A percentile compares a stretch with the other conserved stretches of the same genome.
phyloP scores from a whole-genome alignment of 1,284 basidiomycete species.

The Fistulinella staudtii region DNA sequence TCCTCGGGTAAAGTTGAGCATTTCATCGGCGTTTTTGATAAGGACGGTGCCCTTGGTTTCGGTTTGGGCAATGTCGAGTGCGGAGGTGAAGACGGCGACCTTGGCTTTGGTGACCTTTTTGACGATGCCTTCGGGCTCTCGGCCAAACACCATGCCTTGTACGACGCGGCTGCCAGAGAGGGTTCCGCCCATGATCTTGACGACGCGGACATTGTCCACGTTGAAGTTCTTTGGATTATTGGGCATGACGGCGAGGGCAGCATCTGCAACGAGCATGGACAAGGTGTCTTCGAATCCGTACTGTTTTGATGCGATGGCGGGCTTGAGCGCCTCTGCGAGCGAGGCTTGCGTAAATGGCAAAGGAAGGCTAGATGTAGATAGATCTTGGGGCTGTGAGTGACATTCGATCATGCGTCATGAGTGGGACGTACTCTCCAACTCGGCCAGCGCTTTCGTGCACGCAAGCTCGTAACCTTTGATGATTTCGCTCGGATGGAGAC shows the following conservation, averaged over 20 bases:
- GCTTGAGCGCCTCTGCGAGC: conserved; percentile 80
- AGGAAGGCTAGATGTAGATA: conserved; percentile 65
- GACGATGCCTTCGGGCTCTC: conserved; percentile 88
- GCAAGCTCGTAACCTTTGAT: conserved; percentile 96
- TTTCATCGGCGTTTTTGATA: conserved; percentile 93
- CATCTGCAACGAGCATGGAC: conserved; percentile 86
- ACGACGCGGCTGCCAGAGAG: conserved; percentile 84
- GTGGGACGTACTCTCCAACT: conserved; percentile 79
- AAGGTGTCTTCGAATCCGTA: conserved; percentile 90
- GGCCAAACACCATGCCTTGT: conserved; percentile 96
- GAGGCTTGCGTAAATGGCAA: conserved; percentile 76
- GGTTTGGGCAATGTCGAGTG: conserved; percentile 91
- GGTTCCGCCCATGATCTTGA: conserved; percentile 97
- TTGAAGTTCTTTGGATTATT: conserved; percentile 88
- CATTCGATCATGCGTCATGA: conserved; percentile 1
- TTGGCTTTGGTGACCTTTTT: conserved; percentile 84
- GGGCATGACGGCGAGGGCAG: conserved; percentile 88
- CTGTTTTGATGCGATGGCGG: conserved; percentile 95
- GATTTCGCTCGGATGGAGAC: conserved; percentile 92
- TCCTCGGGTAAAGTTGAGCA: conserved; percentile 93
- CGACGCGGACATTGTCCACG: conserved; percentile 96
- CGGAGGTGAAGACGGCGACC: conserved; percentile 92
- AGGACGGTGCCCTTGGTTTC: conserved; percentile 99
- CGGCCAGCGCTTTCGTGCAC: conserved; percentile 78
- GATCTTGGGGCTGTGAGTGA: conserved; percentile 40